Conservation (phyloP, 805 yeast genomes). For the Schizosaccharomyces japonicus region DNA sequence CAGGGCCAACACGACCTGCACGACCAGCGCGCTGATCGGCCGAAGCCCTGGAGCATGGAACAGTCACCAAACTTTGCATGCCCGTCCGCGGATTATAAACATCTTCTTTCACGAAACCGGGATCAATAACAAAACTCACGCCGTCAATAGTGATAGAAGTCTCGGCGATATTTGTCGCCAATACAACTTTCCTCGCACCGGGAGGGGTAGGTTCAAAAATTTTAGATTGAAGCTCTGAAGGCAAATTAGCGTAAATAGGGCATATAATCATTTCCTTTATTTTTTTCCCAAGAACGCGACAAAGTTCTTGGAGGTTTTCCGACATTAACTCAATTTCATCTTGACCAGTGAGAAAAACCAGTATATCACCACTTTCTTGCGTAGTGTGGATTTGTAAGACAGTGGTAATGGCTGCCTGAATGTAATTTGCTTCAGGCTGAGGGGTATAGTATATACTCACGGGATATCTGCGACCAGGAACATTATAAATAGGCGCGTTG, state of each 20-base stretch:
- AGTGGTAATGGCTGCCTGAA: conserved; percentile 62
- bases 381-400: conserved; percentile 68
- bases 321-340: conserved; percentile 74
- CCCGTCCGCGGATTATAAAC: conserved; percentile 73
- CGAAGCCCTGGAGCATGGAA: conserved; percentile 83
- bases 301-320: conserved; percentile 44
- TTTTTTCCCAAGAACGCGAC: conserved; percentile 34
- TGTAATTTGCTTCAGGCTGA: conserved; percentile 67
- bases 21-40: conserved; percentile 91
- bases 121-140: conserved; percentile 72
- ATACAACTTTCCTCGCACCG: conserved; percentile 63
- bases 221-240: conserved; percentile 67
- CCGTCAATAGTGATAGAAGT: conserved; percentile 93
- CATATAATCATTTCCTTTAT: conserved; percentile 46
- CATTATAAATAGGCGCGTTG: conserved; percentile 50
- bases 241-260: conserved; percentile 79
- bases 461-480: conserved; percentile 80
- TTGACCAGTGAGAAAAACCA: conserved; percentile 56
- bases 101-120: conserved; percentile 80
- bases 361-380: conserved; percentile 53
- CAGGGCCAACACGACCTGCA: conserved; percentile 94
- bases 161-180: conserved; percentile 93
- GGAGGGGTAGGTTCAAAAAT: conserved; percentile 76
- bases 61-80: conserved; percentile 65
- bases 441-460: conserved; percentile 64